These are phyloP conservation scores for Cynara cardunculus DNA, from an alignment of 129 eudicot genomes.

Conservation along the genomic window DNA sequence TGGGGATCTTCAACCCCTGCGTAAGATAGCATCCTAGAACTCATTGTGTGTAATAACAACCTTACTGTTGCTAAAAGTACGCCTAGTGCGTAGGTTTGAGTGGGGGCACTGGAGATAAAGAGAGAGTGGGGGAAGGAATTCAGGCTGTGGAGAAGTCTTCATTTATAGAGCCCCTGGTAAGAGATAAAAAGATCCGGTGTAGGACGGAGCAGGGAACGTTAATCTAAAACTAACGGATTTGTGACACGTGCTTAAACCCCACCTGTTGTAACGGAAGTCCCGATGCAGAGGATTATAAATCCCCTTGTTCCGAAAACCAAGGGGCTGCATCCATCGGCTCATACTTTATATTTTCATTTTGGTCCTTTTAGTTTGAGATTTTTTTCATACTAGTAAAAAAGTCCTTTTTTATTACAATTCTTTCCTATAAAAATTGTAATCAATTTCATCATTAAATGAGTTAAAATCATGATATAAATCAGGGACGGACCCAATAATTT, in stretches of 20 bases:
- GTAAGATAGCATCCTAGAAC: conserved; percentile 33
- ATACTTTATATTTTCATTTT: not conserved
- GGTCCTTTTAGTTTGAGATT: not conserved
- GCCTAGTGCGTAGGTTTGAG: conserved; percentile 27
- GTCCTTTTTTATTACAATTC: not conserved
- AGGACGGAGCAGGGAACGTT: conserved; percentile 8
- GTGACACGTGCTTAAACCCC: not conserved
- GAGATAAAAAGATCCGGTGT: conserved; percentile 4
- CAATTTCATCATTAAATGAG: not conserved
- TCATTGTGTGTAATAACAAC: conserved; percentile 23
- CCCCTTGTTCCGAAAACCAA: not conserved
- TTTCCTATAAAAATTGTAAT: not conserved
- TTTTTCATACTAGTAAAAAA: not conserved
- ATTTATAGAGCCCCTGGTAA: conserved; percentile 28
- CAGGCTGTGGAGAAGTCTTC: conserved; percentile 3
- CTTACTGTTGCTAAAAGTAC: conserved; percentile 13
- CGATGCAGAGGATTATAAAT: conserved; percentile 4
- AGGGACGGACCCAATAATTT: too few species aligned
- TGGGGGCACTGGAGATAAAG: conserved; percentile 9
- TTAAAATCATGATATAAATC: not conserved
- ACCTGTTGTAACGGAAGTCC: not conserved
- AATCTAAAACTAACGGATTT: not conserved
- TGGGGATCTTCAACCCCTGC: conserved; percentile 49
- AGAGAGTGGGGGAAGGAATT: conserved; percentile 40
- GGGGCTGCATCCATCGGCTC: conserved; percentile 9